Evolutionary conservation across 257 asterid genomes (phyloP).

Genomic region (Phtheirospermum japonicum): DNA sequence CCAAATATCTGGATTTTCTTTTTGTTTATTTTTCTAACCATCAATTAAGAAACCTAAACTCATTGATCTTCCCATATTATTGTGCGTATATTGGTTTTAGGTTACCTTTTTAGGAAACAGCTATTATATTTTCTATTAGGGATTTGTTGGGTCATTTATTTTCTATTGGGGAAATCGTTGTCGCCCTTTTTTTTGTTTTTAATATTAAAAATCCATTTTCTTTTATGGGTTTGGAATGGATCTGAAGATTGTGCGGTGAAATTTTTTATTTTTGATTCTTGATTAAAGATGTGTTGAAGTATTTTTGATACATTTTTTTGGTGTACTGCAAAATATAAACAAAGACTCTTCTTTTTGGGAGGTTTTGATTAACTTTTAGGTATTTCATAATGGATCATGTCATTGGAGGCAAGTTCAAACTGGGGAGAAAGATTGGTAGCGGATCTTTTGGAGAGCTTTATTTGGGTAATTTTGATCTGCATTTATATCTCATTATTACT

Average conservation of each 20-base stretch:
- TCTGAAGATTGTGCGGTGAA: conserved; percentile 32
- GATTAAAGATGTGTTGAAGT: conserved; percentile 19
- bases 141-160: conserved; percentile 15
- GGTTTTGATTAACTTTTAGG: conserved; percentile 20
- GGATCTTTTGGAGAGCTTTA: conserved; percentile 99
- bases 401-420: conserved; percentile 89
- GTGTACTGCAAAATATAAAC: conserved; percentile 21
- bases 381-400: conserved; percentile 77
- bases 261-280: conserved; percentile 29
- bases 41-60: conserved; percentile 21
- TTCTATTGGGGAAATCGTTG: conserved; percentile 7
- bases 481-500: conserved; percentile 1
- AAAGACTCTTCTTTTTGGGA: conserved; percentile 19
- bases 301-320: conserved; percentile 18
- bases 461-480: conserved; percentile 53
- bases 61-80: conserved; percentile 24
- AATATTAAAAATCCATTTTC: not conserved
- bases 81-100: conserved; percentile 21
- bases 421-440: conserved; percentile 93
- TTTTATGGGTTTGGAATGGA: conserved; percentile 29
- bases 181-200: not conserved
- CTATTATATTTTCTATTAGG: conserved; percentile 13
- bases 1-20: conserved; percentile 17
- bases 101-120: conserved; percentile 25
- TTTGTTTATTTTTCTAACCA: conserved; percentile 17